phyloP scores from a whole-genome alignment of 1,284 basidiomycete genomes.

The Ceratobasidium sp. region DNA sequence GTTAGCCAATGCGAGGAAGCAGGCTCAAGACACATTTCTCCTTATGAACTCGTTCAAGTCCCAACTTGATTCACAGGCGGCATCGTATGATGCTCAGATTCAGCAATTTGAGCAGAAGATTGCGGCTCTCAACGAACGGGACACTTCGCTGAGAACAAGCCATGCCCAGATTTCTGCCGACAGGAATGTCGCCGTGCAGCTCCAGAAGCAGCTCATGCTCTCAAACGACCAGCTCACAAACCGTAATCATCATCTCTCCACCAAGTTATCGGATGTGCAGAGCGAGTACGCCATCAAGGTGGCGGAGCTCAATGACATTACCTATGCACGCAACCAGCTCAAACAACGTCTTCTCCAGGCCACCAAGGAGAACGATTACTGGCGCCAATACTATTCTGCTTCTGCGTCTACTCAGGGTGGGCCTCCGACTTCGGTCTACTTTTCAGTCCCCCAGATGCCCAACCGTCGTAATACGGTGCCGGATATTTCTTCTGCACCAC shows the following conservation, averaged over 20 bases:
- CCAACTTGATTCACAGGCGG: not conserved
- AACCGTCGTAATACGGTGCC: constrained; percentile 27
- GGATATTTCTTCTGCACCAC: not conserved
- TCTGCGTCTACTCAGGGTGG: not conserved
- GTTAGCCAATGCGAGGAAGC: not conserved
- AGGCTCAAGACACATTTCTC: not conserved
- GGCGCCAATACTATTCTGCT: constrained; percentile 10
- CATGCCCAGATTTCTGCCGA: not conserved
- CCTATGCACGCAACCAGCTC: not conserved
- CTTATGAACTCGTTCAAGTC: not conserved
- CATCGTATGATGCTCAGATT: not conserved
- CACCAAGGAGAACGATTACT: constrained; percentile 17
- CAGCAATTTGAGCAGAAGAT: constrained; percentile 23
- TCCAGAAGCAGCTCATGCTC: constrained; percentile 4
- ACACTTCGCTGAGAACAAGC: not conserved
- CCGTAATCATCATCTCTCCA: constrained; percentile 4
- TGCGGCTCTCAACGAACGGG: constrained; percentile 1
- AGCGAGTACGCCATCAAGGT: not conserved
- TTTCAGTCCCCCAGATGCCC: constrained; percentile 9
- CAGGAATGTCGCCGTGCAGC: not conserved
- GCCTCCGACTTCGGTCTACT: not conserved
- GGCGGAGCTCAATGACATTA: constrained; percentile 23
- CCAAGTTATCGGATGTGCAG: constrained; percentile 13
- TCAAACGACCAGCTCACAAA: not conserved
- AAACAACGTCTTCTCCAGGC: not conserved